phyloP scores from a whole-genome alignment of 2,329 filamentous ascomycete genomes.

The Neonectria punicea region DNA sequence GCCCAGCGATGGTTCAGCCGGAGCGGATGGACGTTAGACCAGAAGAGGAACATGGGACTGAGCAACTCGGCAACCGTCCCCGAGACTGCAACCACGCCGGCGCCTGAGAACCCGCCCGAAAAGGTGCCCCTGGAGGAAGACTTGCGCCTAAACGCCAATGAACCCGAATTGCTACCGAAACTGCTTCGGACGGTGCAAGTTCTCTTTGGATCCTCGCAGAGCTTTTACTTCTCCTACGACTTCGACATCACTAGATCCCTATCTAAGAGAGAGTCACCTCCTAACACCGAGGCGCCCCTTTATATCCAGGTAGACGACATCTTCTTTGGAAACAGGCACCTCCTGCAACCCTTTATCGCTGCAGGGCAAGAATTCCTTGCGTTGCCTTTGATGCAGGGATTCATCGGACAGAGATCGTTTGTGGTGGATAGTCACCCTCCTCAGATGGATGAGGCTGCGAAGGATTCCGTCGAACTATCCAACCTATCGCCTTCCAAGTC shows the following conservation, averaged over 20 bases:
- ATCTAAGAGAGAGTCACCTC: constrained; percentile 44
- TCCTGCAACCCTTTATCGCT: constrained; percentile 78
- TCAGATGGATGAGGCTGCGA: constrained; percentile 59
- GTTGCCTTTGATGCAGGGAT: constrained; percentile 91
- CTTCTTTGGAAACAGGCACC: constrained; percentile 92
- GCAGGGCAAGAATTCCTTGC: constrained; percentile 76
- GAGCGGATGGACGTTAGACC: constrained; percentile 81
- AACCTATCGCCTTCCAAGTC: constrained; percentile 49
- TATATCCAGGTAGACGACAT: constrained; percentile 77
- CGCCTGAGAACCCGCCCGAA: constrained; percentile 28
- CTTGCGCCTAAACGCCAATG: constrained; percentile 35
- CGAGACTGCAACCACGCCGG: constrained; percentile 25
- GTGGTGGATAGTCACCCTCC: constrained; percentile 72
- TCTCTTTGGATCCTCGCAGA: constrained; percentile 82
- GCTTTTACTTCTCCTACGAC: constrained; percentile 97
- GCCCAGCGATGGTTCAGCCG: constrained; percentile 92
- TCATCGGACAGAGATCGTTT: constrained; percentile 88
- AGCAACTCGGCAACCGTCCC: constrained; percentile 54
- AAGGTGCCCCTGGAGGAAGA: constrained; percentile 56
- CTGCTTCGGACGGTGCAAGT: constrained; percentile 85
- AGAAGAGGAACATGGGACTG: constrained; percentile 75
- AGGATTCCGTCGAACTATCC: constrained; percentile 59
- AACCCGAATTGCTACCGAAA: constrained; percentile 77
- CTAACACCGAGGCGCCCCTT: constrained; percentile 61
- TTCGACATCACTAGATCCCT: constrained; percentile 84